Evolutionary conservation across 2,329 filamentous ascomycete genomes (phyloP).

Genomic region (Colletotrichum tropicale): DNA sequence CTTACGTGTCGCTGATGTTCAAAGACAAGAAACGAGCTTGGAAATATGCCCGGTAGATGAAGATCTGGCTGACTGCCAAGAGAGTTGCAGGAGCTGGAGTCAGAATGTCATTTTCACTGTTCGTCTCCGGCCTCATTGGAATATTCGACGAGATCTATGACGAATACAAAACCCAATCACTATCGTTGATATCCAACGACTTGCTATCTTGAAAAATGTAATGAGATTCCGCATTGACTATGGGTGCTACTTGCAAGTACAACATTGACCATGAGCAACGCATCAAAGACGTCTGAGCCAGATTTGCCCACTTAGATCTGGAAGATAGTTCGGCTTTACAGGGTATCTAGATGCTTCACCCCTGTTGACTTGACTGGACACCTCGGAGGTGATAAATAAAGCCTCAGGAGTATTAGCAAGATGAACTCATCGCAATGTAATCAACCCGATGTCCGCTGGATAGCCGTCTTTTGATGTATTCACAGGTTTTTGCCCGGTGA

Average conservation of each 20-base stretch:
- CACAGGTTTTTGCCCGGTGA: fast-evolving
- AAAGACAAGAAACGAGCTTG: background rate
- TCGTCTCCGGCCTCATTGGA: background rate
- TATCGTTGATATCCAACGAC: background rate
- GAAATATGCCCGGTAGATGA: fast-evolving
- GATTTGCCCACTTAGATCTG: too few species aligned
- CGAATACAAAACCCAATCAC: background rate
- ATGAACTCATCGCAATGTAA: too few species aligned
- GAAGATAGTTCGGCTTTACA: too few species aligned
- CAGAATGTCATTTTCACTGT: background rate
- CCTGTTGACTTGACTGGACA: fast-evolving
- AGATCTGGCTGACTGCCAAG: background rate
- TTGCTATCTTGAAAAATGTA: fast-evolving
- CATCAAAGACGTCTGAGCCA: too few species aligned
- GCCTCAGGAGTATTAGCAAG: too few species aligned
- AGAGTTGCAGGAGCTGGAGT: too few species aligned
- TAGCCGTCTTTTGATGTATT: fast-evolving
- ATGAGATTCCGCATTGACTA: background rate
- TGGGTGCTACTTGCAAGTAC: too few species aligned
- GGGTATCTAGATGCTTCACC: fast-evolving
- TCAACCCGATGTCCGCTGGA: fast-evolving
- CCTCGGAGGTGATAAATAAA: too few species aligned
- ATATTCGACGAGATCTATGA: background rate
- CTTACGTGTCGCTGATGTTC: too few species aligned
- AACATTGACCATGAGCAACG: too few species aligned